These are phyloP conservation scores for Abortiporus biennis DNA, from an alignment of 1,284 basidiomycete species.

Conservation along the genomic window DNA sequence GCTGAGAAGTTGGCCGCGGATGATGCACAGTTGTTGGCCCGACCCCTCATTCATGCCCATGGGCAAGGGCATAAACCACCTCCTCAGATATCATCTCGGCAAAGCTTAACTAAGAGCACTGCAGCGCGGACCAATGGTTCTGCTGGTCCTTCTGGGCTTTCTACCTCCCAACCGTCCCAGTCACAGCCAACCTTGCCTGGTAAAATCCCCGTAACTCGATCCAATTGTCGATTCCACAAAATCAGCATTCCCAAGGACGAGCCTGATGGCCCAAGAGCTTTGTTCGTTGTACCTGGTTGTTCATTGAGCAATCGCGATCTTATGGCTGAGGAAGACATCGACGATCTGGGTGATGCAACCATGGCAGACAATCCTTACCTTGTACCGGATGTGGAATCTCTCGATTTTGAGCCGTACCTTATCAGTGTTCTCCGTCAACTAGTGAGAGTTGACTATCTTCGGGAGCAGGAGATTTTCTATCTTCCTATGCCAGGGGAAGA, in stretches of 20 bases:
- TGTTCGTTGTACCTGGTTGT: slow-evolving; percentile 62
- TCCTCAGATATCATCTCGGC: slow-evolving; percentile 27
- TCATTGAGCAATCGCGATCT: slow-evolving; percentile 49
- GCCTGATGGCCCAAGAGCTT: slow-evolving; percentile 42
- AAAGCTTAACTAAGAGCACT: too few species aligned
- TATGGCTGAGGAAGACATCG: slow-evolving; percentile 52
- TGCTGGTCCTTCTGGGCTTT: neutral
- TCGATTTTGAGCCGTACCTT: slow-evolving; percentile 46
- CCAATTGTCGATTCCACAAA: slow-evolving; percentile 60
- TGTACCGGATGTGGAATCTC: slow-evolving; percentile 41
- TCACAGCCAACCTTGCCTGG: too few species aligned
- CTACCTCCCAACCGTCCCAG: too few species aligned
- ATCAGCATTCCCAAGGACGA: slow-evolving; percentile 49
- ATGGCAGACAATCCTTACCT: slow-evolving; percentile 38
- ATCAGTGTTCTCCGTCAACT: slow-evolving; percentile 49
- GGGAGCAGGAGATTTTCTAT: slow-evolving; percentile 60
- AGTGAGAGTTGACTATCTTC: slow-evolving; percentile 54
- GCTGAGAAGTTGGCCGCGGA: too few species aligned
- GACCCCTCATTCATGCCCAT: slow-evolving; percentile 25
- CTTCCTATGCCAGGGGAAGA: slow-evolving; percentile 34
- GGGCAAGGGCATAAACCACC: too few species aligned
- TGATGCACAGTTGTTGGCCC: too few species aligned
- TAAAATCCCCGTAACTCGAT: too few species aligned
- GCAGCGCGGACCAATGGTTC: slow-evolving; percentile 4
- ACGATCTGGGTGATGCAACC: slow-evolving; percentile 50